Percentiles rank a stretch among this genome's conserved stretches.
Evolutionary conservation across 176 grass and related monocot species (phyloP).

Genomic region (Puccinellia tenuiflora): DNA sequence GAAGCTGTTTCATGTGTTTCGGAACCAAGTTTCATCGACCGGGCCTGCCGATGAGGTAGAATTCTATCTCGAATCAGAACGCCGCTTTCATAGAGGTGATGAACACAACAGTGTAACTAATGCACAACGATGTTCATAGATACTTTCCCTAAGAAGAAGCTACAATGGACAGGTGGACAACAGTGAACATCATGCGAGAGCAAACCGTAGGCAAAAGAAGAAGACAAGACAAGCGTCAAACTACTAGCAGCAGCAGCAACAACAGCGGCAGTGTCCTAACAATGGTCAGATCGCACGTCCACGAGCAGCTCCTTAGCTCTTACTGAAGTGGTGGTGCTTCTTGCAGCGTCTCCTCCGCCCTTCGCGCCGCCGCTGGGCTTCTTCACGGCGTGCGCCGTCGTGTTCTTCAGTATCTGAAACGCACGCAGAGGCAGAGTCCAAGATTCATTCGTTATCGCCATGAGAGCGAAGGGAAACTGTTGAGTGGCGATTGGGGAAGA

Average conservation of each 20-base stretch:
- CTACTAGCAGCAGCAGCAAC: conserved; percentile 11
- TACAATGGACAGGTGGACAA: conserved; percentile 1
- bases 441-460: not conserved
- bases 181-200: not conserved
- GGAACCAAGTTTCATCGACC: not conserved
- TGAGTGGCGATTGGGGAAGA: not conserved
- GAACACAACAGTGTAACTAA: not conserved
- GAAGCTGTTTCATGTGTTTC: not conserved
- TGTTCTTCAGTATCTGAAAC: conserved; percentile 81
- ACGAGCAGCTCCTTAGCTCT: conserved; percentile 25
- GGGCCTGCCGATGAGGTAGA: too few species aligned
- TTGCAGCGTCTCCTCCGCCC: conserved; percentile 35
- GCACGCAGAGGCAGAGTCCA: too few species aligned
- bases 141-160: not conserved
- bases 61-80: not conserved
- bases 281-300: conserved; percentile 37
- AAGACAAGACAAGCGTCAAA: conserved; percentile 9
- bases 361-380: conserved; percentile 14
- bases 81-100: not conserved
- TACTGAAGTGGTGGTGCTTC: conserved; percentile 53
- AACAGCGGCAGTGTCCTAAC: conserved; percentile 20
- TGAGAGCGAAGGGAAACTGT: not conserved
- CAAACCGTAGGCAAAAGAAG: not conserved
- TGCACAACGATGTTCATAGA: conserved; percentile 20
- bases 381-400: conserved; percentile 63